Conservation (phyloP, 2,329 filamentous ascomycete species). For the Thyridium curvatum region DNA sequence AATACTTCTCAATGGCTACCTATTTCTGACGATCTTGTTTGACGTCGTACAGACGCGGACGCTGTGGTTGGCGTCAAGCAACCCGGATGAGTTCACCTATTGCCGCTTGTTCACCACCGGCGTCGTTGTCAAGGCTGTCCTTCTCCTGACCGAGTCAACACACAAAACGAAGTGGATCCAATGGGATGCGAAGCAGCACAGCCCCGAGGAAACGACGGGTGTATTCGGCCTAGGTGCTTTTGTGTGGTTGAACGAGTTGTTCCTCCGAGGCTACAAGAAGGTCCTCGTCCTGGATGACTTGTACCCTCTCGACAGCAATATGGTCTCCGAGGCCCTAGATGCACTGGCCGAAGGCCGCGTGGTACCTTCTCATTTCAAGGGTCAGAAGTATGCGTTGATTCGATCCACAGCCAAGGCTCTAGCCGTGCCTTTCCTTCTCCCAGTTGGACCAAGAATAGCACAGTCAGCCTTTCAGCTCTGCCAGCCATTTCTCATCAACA, state of each 20-base stretch:
- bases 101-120: constrained; percentile 9
- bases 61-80: constrained; percentile 24
- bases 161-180: constrained; percentile 7
- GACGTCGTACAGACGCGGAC: constrained; percentile 36
- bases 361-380: constrained; percentile 8
- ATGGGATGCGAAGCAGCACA: constrained; percentile 11
- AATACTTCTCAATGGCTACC: constrained; percentile 30
- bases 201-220: constrained; percentile 27
- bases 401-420: constrained; percentile 11
- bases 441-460: constrained; percentile 17
- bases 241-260: constrained; percentile 26
- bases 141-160: constrained; percentile 13
- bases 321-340: constrained; percentile 6
- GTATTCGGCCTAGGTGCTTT: constrained; percentile 26
- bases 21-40: constrained; percentile 34
- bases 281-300: constrained; percentile 25
- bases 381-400: constrained; percentile 8
- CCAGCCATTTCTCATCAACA: constrained; percentile 25
- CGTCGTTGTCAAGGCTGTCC: constrained; percentile 10
- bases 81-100: too few species aligned
- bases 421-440: constrained; percentile 12
- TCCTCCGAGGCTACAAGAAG: constrained; percentile 24
- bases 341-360: not conserved
- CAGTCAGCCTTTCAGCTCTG: constrained; percentile 22
- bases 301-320: constrained; percentile 21